Evolutionary conservation across 1,139 yeast species (phyloP), one percentile per base, ranked within the genome.

Genomic region (Geotrichum australiense): DNA sequence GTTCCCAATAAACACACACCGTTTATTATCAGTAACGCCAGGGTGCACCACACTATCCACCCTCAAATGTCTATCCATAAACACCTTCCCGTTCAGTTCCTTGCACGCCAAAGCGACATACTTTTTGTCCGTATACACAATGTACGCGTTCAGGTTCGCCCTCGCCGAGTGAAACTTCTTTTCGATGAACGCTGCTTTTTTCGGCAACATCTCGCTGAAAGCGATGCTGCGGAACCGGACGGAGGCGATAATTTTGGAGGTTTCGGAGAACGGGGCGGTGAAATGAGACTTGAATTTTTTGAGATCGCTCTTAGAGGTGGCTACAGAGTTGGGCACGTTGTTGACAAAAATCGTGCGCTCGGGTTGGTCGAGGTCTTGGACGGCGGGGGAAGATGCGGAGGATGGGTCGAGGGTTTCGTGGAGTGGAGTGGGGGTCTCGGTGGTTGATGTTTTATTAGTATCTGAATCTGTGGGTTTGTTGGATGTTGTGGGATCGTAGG

Each of bases 21-120:
- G 73, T 58, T 79, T 82, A 60, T 81, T 80, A 55, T 86, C 95
- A 55, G 84, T 89, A 50, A 81, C 76, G 5, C 87, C 71, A 18
- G 98, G 98, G 59, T 89, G 96, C 0, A 94, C 76, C 15, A 89
- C 83, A 47, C 87, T 87, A 61, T 93, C 98, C 15, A 91, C 93
- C 56, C 97, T 74, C 45, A 93, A 60, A 59, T 91, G 97, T 58
- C 78, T 78, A 40, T 74, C 74, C 46, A 73, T 73, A 58, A 86
- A 83, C 6, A 80, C 68, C 4, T 69, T 60, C 27, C 85, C 94
- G 59, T 93, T 93, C 43, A 80, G 62, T 38, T 61, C 55, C 30
- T 71, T 58, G 25, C 35, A 31, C 2, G 77, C 67, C 16, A 78
- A 73, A 49, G 74, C 73, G 24, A 76, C 69, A 1, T 81, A 71